Evolutionary conservation across 805 yeast genomes (phyloP).

Genomic region (Candida peoriensis): DNA sequence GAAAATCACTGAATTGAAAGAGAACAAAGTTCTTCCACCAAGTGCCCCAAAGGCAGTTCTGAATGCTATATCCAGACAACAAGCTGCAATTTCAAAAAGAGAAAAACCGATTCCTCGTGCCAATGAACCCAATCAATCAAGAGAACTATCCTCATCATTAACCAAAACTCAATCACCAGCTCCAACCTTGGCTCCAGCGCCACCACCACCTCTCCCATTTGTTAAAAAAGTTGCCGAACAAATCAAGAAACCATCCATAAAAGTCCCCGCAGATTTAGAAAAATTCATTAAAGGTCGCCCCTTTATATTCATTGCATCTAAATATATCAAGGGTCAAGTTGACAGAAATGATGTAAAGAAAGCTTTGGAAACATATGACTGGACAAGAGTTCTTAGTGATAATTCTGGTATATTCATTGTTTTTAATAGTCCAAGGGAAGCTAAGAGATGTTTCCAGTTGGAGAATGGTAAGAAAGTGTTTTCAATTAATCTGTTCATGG

Average conservation of each 20-base stretch:
- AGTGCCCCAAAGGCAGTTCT: constrained; percentile 24
- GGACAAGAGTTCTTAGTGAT: constrained; percentile 63
- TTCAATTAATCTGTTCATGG: constrained; percentile 52
- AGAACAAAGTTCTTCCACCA: constrained; percentile 12
- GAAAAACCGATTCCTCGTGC: constrained; percentile 1
- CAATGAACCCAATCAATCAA: not conserved
- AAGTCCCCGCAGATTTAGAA: constrained; percentile 44
- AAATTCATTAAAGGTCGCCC: constrained; percentile 53
- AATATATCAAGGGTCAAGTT: constrained; percentile 34
- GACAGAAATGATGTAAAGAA: constrained; percentile 55
- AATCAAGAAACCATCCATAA: constrained; percentile 6
- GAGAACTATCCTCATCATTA: not conserved
- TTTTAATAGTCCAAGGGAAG: constrained; percentile 55
- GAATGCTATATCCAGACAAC: constrained; percentile 12
- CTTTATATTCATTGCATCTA: constrained; percentile 48
- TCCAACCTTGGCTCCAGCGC: not conserved
- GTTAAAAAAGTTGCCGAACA: not conserved
- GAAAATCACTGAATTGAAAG: constrained; percentile 24
- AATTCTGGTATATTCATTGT: constrained; percentile 64
- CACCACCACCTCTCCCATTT: not conserved
- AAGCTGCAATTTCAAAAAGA: not conserved
- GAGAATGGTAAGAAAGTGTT: constrained; percentile 54
- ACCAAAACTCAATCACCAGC: not conserved
- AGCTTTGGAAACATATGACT: constrained; percentile 51
- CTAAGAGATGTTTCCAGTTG: constrained; percentile 50